Evolutionary conservation across 2,329 filamentous ascomycete species (phyloP).

Genomic region (Calcarisporium arbuscula): DNA sequence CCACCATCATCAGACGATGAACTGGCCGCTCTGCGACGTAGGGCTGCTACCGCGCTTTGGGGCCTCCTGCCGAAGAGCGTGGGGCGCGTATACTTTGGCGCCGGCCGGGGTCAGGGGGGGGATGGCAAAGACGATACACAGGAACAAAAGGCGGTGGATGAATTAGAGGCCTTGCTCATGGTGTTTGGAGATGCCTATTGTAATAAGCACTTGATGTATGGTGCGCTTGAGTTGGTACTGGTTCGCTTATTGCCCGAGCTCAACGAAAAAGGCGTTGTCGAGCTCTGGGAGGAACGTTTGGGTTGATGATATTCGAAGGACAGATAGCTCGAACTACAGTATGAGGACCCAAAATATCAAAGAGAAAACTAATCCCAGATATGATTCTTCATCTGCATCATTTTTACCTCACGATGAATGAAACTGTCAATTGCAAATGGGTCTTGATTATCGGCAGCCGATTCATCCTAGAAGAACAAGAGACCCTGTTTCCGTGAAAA

Average conservation of each 20-base stretch:
- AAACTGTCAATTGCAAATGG: no score
- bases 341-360: no score
- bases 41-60: slow-evolving; percentile 57
- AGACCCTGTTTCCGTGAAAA: no score
- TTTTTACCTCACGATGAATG: no score
- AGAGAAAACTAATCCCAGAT: no score
- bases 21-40: slow-evolving; percentile 55
- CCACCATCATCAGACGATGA: slow-evolving; percentile 56
- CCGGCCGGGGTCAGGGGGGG: slow-evolving; percentile 20
- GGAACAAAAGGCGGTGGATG: slow-evolving; percentile 38
- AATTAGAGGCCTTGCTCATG: slow-evolving; percentile 63
- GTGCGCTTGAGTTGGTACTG: slow-evolving; percentile 74
- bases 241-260: slow-evolving; percentile 80
- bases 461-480: no score
- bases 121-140: slow-evolving; percentile 21
- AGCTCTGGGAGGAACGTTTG: slow-evolving; percentile 69
- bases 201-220: slow-evolving; percentile 87
- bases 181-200: slow-evolving; percentile 77
- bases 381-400: no score
- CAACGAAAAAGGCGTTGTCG: slow-evolving; percentile 60
- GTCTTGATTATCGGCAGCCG: no score
- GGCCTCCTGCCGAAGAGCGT: slow-evolving; percentile 40
- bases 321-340: no score
- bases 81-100: slow-evolving; percentile 45
- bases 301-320: slow-evolving; percentile 15